phyloP scores from a whole-genome alignment of 2,329 filamentous ascomycete genomes.

The Colletotrichum tropicicola region DNA sequence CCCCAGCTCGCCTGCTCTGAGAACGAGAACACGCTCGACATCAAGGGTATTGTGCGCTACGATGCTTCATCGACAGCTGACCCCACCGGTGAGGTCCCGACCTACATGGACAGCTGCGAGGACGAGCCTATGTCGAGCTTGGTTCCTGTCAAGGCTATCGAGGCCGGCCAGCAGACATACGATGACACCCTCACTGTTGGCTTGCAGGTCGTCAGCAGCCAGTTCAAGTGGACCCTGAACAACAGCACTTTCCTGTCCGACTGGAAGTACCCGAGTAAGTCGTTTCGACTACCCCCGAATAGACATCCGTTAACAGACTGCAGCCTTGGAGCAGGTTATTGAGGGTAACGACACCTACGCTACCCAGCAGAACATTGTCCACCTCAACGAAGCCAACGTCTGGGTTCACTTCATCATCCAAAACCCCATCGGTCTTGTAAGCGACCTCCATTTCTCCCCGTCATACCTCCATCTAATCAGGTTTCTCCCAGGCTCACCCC shows the following conservation, averaged over 20 bases:
- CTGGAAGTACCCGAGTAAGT: conserved; percentile 52
- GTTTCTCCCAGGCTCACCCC: conserved; percentile 43
- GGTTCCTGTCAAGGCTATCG: conserved; percentile 44
- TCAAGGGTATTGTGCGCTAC: conserved; percentile 59
- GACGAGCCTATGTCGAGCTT: conserved; percentile 44
- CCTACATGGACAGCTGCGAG: conserved; percentile 39
- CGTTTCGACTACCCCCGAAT: background rate
- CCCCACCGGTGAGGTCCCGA: conserved; percentile 37
- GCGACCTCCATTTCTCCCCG: background rate
- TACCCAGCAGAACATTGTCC: conserved; percentile 34
- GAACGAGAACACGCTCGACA: conserved; percentile 50
- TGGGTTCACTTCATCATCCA: conserved; percentile 45
- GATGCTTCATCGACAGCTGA: conserved; percentile 34
- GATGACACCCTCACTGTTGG: conserved; percentile 38
- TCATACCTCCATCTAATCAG: background rate
- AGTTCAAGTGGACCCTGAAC: conserved; percentile 59
- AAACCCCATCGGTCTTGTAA: conserved; percentile 36
- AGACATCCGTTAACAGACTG: background rate
- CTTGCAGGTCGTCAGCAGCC: conserved; percentile 35
- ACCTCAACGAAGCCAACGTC: conserved; percentile 32
- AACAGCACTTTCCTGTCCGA: conserved; percentile 54
- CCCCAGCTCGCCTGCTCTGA: conserved; percentile 50
- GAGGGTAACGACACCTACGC: conserved; percentile 30
- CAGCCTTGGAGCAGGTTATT: conserved; percentile 32
- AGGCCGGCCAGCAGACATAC: conserved; percentile 37